These are phyloP conservation scores for Amaranthus hypochondriacus DNA, from an alignment of 148 eudicot genomes.

Conservation along the genomic window DNA sequence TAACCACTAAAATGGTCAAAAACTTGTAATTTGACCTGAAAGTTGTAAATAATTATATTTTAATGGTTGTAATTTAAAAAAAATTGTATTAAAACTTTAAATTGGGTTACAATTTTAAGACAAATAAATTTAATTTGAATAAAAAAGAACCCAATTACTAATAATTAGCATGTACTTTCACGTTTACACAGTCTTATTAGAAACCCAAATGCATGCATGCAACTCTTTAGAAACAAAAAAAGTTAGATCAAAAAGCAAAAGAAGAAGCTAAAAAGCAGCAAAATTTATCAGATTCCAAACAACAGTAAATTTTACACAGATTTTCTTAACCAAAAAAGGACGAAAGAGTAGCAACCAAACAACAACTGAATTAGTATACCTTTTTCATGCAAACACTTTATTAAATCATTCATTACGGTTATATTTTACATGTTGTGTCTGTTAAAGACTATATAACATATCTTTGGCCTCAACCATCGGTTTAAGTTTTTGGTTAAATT, in stretches of 20 bases:
- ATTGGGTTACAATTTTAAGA: too few relatives aligned
- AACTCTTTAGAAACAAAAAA: conserved; percentile 1
- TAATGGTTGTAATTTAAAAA: too few relatives aligned
- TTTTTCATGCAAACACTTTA: background rate
- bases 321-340: background rate
- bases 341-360: background rate
- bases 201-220: background rate
- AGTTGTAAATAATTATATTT: too few relatives aligned
- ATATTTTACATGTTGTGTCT: background rate
- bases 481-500: too few relatives aligned
- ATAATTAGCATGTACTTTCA: background rate
- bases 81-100: too few relatives aligned
- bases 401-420: background rate
- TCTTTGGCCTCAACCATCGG: too few relatives aligned
- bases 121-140: too few relatives aligned
- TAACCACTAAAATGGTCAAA: too few relatives aligned
- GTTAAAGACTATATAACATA: too few relatives aligned
- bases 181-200: background rate
- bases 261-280: background rate
- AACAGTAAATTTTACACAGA: conserved; percentile 8
- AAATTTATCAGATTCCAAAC: background rate
- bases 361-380: background rate
- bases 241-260: conserved; percentile 2
- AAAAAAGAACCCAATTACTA: too few relatives aligned
- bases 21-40: too few relatives aligned